These are phyloP conservation scores for Ascochyta clinopodiicola DNA, from an alignment of 2,329 filamentous ascomycete genomes.

Conservation along the genomic window DNA sequence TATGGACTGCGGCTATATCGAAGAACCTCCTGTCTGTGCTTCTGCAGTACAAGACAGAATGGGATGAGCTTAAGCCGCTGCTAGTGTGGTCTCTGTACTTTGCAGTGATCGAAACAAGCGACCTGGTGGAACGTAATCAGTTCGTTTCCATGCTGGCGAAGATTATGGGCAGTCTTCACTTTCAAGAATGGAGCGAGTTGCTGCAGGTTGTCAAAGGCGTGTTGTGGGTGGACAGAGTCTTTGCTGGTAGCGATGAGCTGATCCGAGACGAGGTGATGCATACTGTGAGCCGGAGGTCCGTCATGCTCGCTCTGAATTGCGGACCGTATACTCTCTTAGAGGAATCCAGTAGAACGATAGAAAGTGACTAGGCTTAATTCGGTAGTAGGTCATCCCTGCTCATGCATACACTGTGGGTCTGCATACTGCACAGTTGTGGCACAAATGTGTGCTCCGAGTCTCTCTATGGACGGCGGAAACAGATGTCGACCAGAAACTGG, in stretches of 20 bases:
- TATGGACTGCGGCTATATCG: slow-evolving; percentile 32
- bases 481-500: neutral
- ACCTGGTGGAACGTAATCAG: slow-evolving; percentile 32
- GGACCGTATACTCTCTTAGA: neutral
- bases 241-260: slow-evolving; percentile 28
- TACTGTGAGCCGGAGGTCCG: slow-evolving; percentile 20
- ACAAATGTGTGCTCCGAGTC: neutral
- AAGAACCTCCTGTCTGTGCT: slow-evolving; percentile 32
- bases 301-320: neutral
- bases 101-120: slow-evolving; percentile 35
- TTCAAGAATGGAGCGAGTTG: slow-evolving; percentile 30
- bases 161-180: slow-evolving; percentile 30
- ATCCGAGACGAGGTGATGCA: slow-evolving; percentile 37
- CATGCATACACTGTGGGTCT: slow-evolving; percentile 3
- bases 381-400: neutral
- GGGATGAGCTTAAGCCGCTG: slow-evolving; percentile 37
- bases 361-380: neutral
- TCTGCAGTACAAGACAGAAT: slow-evolving; percentile 31
- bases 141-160: slow-evolving; percentile 38
- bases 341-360: neutral
- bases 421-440: neutral
- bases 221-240: slow-evolving; percentile 41
- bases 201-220: slow-evolving; percentile 36
- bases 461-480: neutral
- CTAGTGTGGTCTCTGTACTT: slow-evolving; percentile 38